Percentiles rank a stretch among this genome's conserved stretches.
These are phyloP conservation scores for Rhynchosporium agropyri DNA, from an alignment of 2,329 filamentous ascomycete genomes.

Conservation along the genomic window DNA sequence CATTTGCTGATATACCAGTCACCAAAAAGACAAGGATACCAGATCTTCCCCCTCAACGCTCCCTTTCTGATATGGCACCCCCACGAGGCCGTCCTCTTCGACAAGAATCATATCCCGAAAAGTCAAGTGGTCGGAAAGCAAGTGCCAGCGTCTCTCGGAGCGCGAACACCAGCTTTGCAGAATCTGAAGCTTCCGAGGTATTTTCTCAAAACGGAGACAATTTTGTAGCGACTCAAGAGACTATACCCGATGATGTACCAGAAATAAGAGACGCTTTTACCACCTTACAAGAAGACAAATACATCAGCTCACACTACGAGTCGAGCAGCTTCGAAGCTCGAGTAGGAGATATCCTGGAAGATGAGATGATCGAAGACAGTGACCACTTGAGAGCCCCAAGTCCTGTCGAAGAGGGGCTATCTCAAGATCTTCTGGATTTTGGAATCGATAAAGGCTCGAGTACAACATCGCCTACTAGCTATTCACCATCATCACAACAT, in stretches of 20 bases:
- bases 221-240: slow-evolving; percentile 17
- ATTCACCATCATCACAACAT: too few species aligned
- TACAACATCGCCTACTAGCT: too few species aligned
- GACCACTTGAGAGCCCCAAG: not conserved
- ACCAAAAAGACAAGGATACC: slow-evolving; percentile 16
- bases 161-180: slow-evolving; percentile 31
- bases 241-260: slow-evolving; percentile 12
- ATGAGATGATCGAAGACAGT: slow-evolving; percentile 9
- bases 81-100: slow-evolving; percentile 6
- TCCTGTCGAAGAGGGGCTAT: slow-evolving; percentile 24
- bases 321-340: slow-evolving; percentile 34
- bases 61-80: slow-evolving; percentile 11
- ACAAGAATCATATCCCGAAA: not conserved
- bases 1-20: slow-evolving; percentile 12
- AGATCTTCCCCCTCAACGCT: not conserved
- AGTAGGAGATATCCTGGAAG: slow-evolving; percentile 23
- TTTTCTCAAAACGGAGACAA: slow-evolving; percentile 29
- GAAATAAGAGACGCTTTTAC: slow-evolving; percentile 13
- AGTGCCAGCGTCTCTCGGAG: slow-evolving; percentile 17
- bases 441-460: slow-evolving; percentile 10
- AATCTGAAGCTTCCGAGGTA: slow-evolving; percentile 16
- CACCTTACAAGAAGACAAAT: slow-evolving; percentile 19
- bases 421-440: slow-evolving; percentile 20
- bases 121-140: slow-evolving; percentile 1
- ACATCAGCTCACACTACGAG: slow-evolving; percentile 32